phyloP scores from a whole-genome alignment of 2,329 filamentous ascomycete genomes.

The Pseudomassariella vexata region DNA sequence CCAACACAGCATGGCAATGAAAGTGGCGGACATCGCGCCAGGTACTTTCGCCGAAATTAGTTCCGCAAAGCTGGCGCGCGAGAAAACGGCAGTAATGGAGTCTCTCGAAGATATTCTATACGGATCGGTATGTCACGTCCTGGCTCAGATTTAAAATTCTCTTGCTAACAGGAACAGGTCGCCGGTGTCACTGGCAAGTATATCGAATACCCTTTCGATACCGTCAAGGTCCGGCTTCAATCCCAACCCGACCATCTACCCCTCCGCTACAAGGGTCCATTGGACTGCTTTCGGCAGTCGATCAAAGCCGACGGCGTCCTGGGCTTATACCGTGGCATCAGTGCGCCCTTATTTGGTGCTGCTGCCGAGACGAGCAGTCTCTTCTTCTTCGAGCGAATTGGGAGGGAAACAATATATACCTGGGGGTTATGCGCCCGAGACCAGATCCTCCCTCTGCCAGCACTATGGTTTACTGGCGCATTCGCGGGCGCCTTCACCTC shows the following conservation, averaged over 20 bases:
- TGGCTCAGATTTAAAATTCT: not conserved
- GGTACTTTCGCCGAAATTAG: slow-evolving; percentile 13
- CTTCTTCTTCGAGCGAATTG: slow-evolving; percentile 82
- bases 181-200: slow-evolving; percentile 90
- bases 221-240: slow-evolving; percentile 93
- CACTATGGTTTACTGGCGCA: slow-evolving; percentile 74
- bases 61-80: not conserved
- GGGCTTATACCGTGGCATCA: slow-evolving; percentile 88
- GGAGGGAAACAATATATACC: slow-evolving; percentile 60
- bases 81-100: slow-evolving; percentile 44
- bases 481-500: slow-evolving; percentile 86
- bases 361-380: slow-evolving; percentile 88
- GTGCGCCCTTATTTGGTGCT: slow-evolving; percentile 82
- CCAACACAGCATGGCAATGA: slow-evolving; percentile 25
- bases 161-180: slow-evolving; percentile 37
- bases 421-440: slow-evolving; percentile 42
- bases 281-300: slow-evolving; percentile 91
- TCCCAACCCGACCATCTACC: slow-evolving; percentile 86
- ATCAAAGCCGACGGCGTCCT: slow-evolving; percentile 71
- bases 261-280: slow-evolving; percentile 73
- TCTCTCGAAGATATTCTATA: slow-evolving; percentile 82
- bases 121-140: slow-evolving; percentile 62
- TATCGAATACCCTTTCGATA: slow-evolving; percentile 98
- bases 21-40: slow-evolving; percentile 14
- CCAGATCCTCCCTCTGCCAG: slow-evolving; percentile 64